phyloP scores from a whole-genome alignment of 345 rosid species.

The Euphorbia lathyris region DNA sequence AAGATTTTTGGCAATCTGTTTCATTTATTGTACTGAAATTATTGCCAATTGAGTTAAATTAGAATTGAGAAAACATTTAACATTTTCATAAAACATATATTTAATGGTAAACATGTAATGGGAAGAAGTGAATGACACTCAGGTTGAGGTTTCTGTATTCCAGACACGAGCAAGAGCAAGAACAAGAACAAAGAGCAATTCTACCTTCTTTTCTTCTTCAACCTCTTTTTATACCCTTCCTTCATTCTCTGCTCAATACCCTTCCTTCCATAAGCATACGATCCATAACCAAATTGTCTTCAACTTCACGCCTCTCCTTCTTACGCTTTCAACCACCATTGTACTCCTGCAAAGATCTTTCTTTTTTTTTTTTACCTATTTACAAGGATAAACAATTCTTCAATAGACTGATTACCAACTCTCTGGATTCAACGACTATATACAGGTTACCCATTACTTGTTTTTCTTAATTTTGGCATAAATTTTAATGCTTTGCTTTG shows the following conservation, averaged over 20 bases:
- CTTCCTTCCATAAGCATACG: neutral
- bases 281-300: slow-evolving; percentile 7
- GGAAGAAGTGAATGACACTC: neutral
- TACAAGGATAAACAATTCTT: neutral
- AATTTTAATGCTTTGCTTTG: neutral
- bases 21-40: neutral
- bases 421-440: neutral
- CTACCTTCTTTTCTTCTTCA: neutral
- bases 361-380: neutral
- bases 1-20: too few species aligned
- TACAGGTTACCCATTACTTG: slow-evolving; percentile 20
- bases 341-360: neutral
- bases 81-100: neutral
- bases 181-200: too few species aligned
- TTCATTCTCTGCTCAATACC: slow-evolving; percentile 8
- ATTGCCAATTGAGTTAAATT: neutral
- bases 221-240: neutral
- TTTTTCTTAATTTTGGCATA: neutral
- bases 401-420: slow-evolving; percentile 3
- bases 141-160: neutral
- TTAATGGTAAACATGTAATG: slow-evolving; percentile 4
- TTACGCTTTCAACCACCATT: slow-evolving; percentile 15
- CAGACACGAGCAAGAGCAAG: neutral
- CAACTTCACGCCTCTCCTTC: slow-evolving; percentile 3
- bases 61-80: neutral